Base-by-base conservation (phyloP, 805 yeast genomes). In the Ogataea thermomethanolica region DNA sequence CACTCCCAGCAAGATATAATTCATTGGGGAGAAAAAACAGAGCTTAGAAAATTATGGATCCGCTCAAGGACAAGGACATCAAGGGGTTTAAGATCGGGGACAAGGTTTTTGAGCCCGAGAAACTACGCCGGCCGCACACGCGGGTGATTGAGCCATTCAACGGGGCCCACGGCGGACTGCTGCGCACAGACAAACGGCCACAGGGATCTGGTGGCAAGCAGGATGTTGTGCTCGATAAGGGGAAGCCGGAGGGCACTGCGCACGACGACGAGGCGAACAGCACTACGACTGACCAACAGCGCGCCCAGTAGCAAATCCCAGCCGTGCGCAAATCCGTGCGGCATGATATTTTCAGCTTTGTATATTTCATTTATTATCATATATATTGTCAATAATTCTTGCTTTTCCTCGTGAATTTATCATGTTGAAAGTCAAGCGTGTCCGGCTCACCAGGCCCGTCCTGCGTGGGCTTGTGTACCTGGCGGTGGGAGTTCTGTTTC, bases 1-100 rank as follows among this genome's bases (percentile, higher is more conserved):
- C n/a, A 55, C 36, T 17, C 62, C 61, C 32, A 51, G 33, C 6
- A 45, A 14, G 22, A 38, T 9, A 24, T 38, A 38, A 28, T 38
- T 33, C 42, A 33, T 33, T 32, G 33, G 31, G 12, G 11, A 28
- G 23, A 38, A 37, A 41, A 34, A 23, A 22, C 13, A 21, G 12
- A 12, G 22, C 10, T 7, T 14, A 7, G 22, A 32, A 24, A 31
- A 44, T 20, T 20, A 35, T 25, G 30, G 49, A 41, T 36, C 49
- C 49, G 2, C 29, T 45, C 17, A 33, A 33, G 23, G 29, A 27
- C 29, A 12, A 29, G 40, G 35, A 41, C 22, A 22, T 36, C 20
- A 31, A 17, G 21, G 38, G 39, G 7, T 31, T 35, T 22, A 37
- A 35, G 14, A 28, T 46, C 2, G 50, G 48, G 15, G 32, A 37